These are phyloP conservation scores for Fusarium newnesense DNA, from an alignment of 2,329 filamentous ascomycete species.

Conservation along the genomic window DNA sequence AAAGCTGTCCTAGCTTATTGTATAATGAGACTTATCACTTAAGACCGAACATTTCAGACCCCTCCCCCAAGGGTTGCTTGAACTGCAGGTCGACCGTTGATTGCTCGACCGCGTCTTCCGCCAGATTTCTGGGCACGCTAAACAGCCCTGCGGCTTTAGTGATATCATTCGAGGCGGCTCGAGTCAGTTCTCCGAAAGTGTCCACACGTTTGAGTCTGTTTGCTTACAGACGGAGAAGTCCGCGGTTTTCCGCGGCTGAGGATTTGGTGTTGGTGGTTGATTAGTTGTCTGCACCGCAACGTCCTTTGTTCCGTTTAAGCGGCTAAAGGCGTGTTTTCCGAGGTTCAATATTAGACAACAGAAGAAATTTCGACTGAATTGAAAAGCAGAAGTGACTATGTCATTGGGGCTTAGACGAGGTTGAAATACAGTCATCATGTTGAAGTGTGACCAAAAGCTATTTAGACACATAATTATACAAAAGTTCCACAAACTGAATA, in stretches of 20 bases:
- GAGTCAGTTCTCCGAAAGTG: fast-evolving
- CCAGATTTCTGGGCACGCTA: background rate
- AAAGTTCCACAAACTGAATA: background rate
- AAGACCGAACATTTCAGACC: background rate
- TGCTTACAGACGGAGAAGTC: background rate
- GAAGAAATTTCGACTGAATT: fast-evolving
- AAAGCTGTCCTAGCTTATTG: background rate
- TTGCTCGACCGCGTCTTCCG: background rate
- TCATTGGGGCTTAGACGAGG: background rate
- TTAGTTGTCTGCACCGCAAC: too few relatives aligned
- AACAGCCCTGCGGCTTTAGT: background rate
- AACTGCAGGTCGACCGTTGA: background rate
- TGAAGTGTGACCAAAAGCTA: background rate
- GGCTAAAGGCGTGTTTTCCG: too few relatives aligned
- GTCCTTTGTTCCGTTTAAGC: background rate
- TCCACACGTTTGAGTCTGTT: too few relatives aligned
- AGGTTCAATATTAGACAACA: fast-evolving
- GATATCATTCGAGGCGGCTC: fast-evolving
- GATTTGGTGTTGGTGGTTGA: background rate
- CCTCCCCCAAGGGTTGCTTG: background rate
- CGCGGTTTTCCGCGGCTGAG: background rate
- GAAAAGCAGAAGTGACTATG: background rate
- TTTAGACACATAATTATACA: background rate
- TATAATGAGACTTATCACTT: background rate
- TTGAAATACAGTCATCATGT: background rate